Conservation (phyloP, 257 asterid species). For the Nicotiana undulata region DNA sequence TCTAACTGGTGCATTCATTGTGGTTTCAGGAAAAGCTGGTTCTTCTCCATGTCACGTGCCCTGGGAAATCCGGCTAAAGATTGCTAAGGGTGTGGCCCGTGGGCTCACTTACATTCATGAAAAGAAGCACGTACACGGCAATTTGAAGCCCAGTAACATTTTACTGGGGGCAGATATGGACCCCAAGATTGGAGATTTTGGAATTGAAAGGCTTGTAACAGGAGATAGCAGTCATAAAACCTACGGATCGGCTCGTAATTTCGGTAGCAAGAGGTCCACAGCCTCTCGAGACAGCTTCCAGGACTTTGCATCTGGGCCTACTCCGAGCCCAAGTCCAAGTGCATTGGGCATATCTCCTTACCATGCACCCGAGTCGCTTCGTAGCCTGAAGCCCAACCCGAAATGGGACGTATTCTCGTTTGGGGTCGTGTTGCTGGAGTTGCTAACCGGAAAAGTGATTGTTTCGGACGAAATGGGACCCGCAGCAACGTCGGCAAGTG, state of each 20-base stretch:
- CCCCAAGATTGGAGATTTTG: conserved; percentile 90
- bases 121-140: conserved; percentile 86
- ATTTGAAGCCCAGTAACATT: conserved; percentile 79
- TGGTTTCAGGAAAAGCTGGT: conserved; percentile 60
- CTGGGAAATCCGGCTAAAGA: conserved; percentile 77
- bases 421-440: conserved; percentile 66
- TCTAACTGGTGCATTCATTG: conserved; percentile 14
- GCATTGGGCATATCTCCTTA: conserved; percentile 64
- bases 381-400: conserved; percentile 81
- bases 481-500: conserved; percentile 26
- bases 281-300: conserved; percentile 76
- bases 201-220: conserved; percentile 69
- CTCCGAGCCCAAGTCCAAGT: conserved; percentile 89
- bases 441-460: conserved; percentile 62
- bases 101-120: conserved; percentile 80
- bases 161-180: conserved; percentile 69
- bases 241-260: conserved; percentile 63
- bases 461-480: conserved; percentile 61
- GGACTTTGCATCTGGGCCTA: conserved; percentile 51
- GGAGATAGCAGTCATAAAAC: conserved; percentile 61
- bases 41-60: conserved; percentile 78
- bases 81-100: conserved; percentile 90
- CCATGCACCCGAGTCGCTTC: conserved; percentile 80
- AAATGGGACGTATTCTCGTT: conserved; percentile 88
- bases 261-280: conserved; percentile 87